Conservation (phyloP, 169 alveolate species). For the Eimeria zaria region DNA sequence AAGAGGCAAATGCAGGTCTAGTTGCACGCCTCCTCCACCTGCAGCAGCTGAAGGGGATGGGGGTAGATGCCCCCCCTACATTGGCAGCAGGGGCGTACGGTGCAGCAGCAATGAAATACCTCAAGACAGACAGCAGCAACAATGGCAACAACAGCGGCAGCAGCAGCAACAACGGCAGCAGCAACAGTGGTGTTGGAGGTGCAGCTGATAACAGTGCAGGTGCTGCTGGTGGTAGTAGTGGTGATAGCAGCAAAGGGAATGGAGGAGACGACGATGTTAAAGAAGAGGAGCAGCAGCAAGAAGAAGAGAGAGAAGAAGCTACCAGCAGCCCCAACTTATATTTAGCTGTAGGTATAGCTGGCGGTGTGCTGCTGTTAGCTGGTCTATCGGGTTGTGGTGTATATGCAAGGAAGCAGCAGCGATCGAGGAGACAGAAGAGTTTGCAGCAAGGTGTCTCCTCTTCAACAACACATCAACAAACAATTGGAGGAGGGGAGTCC, state of each 20-base stretch:
- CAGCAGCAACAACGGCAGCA: not conserved
- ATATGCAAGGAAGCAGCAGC: not conserved
- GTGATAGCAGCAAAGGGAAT: not conserved
- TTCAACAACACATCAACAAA: not conserved
- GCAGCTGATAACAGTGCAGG: too few relatives aligned
- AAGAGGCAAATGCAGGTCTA: not conserved
- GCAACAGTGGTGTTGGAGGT: too few relatives aligned
- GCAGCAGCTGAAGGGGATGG: not conserved
- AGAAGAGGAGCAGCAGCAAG: not conserved
- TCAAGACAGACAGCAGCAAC: not conserved
- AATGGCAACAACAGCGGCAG: not conserved
- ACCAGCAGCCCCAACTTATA: not conserved
- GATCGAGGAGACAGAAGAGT: not conserved
- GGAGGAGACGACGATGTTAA: not conserved
- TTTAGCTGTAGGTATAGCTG: not conserved
- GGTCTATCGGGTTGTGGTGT: slow-evolving; percentile 1
- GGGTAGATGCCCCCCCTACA: not conserved
- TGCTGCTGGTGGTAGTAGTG: not conserved
- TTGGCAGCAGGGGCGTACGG: not conserved
- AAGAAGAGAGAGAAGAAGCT: not conserved
- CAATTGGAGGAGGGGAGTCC: not conserved
- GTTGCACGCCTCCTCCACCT: not conserved
- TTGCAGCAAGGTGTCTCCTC: not conserved
- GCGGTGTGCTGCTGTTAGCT: slow-evolving; percentile 6
- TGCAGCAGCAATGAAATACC: not conserved